Evolutionary conservation across 208 protist genomes (phyloP).

Genomic region (Balamuthia mandrillaris): DNA sequence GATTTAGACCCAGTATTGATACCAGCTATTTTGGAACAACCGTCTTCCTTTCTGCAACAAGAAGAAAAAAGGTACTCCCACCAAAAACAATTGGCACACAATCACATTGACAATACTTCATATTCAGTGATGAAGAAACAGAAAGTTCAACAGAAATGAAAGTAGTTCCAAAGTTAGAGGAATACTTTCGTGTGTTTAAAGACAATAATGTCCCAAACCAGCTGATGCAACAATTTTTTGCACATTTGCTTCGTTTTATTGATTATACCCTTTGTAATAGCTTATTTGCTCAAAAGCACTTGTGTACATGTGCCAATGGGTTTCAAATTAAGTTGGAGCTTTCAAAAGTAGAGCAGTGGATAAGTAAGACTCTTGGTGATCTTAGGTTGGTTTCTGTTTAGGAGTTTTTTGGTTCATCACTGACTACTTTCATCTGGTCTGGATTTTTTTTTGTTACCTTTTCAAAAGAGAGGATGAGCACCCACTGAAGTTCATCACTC

Average conservation of each 20-base stretch:
- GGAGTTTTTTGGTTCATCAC: neutral
- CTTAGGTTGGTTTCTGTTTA: conserved; percentile 3
- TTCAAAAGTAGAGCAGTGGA: conserved; percentile 31
- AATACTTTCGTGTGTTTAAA: conserved; percentile 10
- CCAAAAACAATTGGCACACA: neutral
- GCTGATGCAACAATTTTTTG: conserved; percentile 29
- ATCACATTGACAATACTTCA: neutral
- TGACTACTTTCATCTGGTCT: neutral
- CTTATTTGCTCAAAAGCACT: conserved; percentile 3
- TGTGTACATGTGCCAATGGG: conserved; percentile 30
- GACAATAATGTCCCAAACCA: neutral
- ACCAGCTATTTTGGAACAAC: conserved; percentile 6
- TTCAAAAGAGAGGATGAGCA: neutral
- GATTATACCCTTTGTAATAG: conserved; percentile 29
- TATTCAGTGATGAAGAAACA: neutral
- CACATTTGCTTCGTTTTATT: conserved; percentile 19
- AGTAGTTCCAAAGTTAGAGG: conserved; percentile 1
- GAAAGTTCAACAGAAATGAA: neutral
- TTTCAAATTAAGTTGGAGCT: conserved; percentile 38
- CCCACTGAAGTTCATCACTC: conserved; percentile 12
- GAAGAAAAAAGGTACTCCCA: neutral
- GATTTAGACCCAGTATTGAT: conserved; percentile 5
- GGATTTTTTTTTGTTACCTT: neutral
- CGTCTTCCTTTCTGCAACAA: neutral
- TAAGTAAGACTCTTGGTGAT: conserved; percentile 9